A percentile compares a stretch with the other conserved stretches of the same genome.
Evolutionary conservation across 371 early-diverging fungal genomes (phyloP).

Genomic region (Fennellomyces sp.): DNA sequence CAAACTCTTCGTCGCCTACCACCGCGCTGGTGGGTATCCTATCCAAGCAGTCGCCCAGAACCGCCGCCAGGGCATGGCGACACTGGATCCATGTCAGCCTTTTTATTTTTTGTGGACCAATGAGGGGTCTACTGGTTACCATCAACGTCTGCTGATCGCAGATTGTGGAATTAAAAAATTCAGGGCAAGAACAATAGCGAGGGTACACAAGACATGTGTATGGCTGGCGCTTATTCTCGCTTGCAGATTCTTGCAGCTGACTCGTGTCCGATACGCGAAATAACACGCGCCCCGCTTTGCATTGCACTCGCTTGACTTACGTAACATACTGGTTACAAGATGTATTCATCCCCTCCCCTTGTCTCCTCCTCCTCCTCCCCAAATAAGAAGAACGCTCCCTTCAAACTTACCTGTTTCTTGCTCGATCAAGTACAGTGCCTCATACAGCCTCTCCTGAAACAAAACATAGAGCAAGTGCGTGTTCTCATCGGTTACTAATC

Average conservation of each 20-base stretch:
- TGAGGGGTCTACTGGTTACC: constrained; percentile 9
- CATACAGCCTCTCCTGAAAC: constrained; percentile 14
- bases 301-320: background rate
- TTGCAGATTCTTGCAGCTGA: background rate
- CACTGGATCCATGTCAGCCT: constrained; percentile 10
- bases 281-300: constrained; percentile 19
- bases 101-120: background rate
- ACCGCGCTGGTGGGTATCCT: background rate
- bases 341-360: too few relatives aligned
- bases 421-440: constrained; percentile 27
- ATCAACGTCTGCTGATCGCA: constrained; percentile 1
- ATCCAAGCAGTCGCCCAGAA: constrained; percentile 14
- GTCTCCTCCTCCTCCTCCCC: too few relatives aligned
- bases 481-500: constrained; percentile 20
- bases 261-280: constrained; percentile 22
- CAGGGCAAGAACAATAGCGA: constrained; percentile 22
- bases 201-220: constrained; percentile 22
- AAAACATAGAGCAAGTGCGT: constrained; percentile 11
- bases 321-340: background rate
- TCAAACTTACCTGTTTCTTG: constrained; percentile 16
- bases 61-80: constrained; percentile 23
- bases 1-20: constrained; percentile 22
- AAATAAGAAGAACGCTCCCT: too few relatives aligned
- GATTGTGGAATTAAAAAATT: constrained; percentile 13
- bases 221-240: background rate